Conservation (phyloP, 2,329 filamentous ascomycete species). For the Ustulina deusta region DNA sequence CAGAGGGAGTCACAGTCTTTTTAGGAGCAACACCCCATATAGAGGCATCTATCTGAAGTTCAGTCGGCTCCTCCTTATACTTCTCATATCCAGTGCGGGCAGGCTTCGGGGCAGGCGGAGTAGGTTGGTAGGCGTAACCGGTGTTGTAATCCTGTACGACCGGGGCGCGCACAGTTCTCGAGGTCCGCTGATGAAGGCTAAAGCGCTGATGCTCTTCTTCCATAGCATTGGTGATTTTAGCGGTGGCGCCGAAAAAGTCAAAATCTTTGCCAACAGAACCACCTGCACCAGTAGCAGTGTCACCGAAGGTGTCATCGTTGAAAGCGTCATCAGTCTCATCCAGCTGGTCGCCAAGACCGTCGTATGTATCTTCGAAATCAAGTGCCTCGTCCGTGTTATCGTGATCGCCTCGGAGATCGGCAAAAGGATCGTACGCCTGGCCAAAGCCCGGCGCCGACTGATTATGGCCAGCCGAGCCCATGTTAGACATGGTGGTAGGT, state of each 20-base stretch:
- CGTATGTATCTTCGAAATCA: constrained; percentile 97
- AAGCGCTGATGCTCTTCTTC: constrained; percentile 92
- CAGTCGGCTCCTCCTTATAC: constrained; percentile 87
- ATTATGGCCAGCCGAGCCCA: constrained; percentile 70
- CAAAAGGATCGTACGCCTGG: constrained; percentile 86
- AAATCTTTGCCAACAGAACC: constrained; percentile 87
- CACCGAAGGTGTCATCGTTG: constrained; percentile 94
- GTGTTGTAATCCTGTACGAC: constrained; percentile 51
- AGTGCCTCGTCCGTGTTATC: constrained; percentile 66
- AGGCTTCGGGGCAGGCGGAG: constrained; percentile 65
- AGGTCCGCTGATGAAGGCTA: constrained; percentile 75
- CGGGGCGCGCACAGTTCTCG: constrained; percentile 57
- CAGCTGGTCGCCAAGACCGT: constrained; percentile 90
- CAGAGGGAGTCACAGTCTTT: constrained; percentile 57
- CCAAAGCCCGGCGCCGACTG: constrained; percentile 82
- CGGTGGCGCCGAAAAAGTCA: constrained; percentile 95
- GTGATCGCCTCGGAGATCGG: constrained; percentile 76
- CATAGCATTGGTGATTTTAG: constrained; percentile 85
- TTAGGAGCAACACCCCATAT: constrained; percentile 87
- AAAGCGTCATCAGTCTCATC: constrained; percentile 93
- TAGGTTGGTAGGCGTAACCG: constrained; percentile 54
- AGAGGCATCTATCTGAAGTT: constrained; percentile 91
- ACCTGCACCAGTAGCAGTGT: constrained; percentile 57
- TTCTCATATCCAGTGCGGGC: constrained; percentile 89
- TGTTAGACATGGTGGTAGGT: constrained; percentile 56